Base-by-base conservation (phyloP, 192 early-diverging fungal species). In the Geranomyces variabilis region DNA sequence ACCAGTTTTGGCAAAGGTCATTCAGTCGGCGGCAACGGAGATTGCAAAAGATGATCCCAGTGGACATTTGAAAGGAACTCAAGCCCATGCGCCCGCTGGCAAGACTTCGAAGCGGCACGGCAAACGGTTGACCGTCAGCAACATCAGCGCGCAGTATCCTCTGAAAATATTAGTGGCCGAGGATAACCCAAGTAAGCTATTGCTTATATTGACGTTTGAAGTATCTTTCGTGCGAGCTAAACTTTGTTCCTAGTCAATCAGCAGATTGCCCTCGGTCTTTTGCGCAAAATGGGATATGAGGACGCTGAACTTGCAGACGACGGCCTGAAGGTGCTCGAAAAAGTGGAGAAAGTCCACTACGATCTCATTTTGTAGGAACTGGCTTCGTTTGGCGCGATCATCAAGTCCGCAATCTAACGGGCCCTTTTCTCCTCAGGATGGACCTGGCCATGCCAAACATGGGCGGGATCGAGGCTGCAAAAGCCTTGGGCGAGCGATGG, bases 381-480 rank as follows among this genome's bases (percentile, higher is more conserved):
- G n/a, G n/a, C 17, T 24, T 26, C 7, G 51, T 26, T 6, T 4
- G 3, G 17, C 24, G n/a, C 2, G 6, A 7, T 53, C 7, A 53
- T n/a, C 15, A 6, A 26, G 51, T 17, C 51, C 6, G 7, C 3
- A 24, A n/a, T 8, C 51, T 53, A 53, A 53, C 17, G 15, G 51
- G 19, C n/a, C n/a, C n/a, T n/a, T 53, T 8, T 6, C 51, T 3
- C n/a, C 31, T 34, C 31, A 60, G 58, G 41, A 74, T 74, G 71
- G 71, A 74, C 45, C 41, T 74, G 12, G 41, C 49, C 53, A 74
- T 74, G 71, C 71, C 71, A 15, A 17, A 24, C 64, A 66, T 74
- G 63, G 71, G 56, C 34, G 71, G 71, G 15, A 53, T 74, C 15
- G 71, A 74, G 45, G 34, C 53, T 29, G 66, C 36, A n/a, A 19